phyloP scores from a whole-genome alignment of 805 yeast genomes.

The Brettanomyces anomalus region DNA sequence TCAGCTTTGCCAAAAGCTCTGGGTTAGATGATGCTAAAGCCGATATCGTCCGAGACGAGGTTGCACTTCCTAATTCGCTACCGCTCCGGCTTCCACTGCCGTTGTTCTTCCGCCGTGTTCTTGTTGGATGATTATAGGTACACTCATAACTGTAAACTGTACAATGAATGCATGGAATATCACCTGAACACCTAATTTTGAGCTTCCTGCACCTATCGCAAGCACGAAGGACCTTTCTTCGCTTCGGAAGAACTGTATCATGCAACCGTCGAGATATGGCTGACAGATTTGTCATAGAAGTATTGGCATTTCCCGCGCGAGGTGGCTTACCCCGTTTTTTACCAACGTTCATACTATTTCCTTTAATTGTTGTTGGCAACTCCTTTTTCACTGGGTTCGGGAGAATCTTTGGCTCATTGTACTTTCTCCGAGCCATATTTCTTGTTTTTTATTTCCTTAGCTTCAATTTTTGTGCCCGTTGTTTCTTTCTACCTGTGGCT shows the following conservation, averaged over 20 bases:
- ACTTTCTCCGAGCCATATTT: background rate
- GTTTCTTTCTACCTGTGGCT: too few relatives aligned
- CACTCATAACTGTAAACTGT: slow-evolving; percentile 82
- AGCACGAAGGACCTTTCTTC: slow-evolving; percentile 37
- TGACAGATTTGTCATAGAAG: background rate
- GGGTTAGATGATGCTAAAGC: slow-evolving; percentile 10
- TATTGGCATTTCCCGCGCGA: too few relatives aligned
- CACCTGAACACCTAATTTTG: slow-evolving; percentile 46
- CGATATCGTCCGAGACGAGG: slow-evolving; percentile 5
- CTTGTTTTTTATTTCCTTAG: background rate
- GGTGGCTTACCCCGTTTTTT: too few relatives aligned
- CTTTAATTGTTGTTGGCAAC: too few relatives aligned
- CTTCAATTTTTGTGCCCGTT: background rate
- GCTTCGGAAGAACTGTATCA: slow-evolving; percentile 15
- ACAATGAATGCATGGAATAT: slow-evolving; percentile 47
- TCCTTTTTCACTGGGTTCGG: slow-evolving; percentile 5
- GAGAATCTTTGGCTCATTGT: slow-evolving; percentile 5
- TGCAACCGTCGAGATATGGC: slow-evolving; percentile 1
- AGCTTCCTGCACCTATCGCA: slow-evolving; percentile 43
- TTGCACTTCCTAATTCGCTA: background rate
- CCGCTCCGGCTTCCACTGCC: slow-evolving; percentile 1
- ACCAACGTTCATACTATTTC: too few relatives aligned
- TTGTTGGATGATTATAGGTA: slow-evolving; percentile 66
- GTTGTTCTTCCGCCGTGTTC: slow-evolving; percentile 28
- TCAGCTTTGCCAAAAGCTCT: slow-evolving; percentile 22